These are phyloP conservation scores for Candida neerlandica DNA, from an alignment of 1,139 yeast genomes.

Conservation along the genomic window DNA sequence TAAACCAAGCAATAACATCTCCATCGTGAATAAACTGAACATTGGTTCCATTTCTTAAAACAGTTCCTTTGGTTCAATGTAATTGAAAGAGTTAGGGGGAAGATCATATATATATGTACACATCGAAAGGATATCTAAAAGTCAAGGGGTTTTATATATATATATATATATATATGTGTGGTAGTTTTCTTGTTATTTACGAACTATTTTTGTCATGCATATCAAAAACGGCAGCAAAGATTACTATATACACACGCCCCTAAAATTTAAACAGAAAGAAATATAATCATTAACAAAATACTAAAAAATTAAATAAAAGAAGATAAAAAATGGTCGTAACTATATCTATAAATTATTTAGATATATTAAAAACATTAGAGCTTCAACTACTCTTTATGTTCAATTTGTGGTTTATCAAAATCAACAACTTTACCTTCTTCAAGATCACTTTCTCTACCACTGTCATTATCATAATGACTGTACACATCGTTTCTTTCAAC, in stretches of 20 bases:
- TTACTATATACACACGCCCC: neutral
- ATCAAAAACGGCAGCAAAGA: neutral
- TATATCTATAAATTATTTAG: neutral
- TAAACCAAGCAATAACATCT: neutral
- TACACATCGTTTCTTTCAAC: slow-evolving; percentile 25
- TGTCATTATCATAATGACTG: slow-evolving; percentile 12
- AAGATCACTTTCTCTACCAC: slow-evolving; percentile 5
- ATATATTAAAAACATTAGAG: neutral
- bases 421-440: slow-evolving; percentile 5
- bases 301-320: neutral
- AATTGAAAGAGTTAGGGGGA: neutral
- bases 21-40: slow-evolving; percentile 1
- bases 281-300: neutral
- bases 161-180: too few species aligned
- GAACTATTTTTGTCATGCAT: neutral
- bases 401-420: slow-evolving; percentile 12
- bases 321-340: neutral
- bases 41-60: neutral
- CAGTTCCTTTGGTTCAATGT: neutral
- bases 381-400: slow-evolving; percentile 10
- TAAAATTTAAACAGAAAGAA: neutral
- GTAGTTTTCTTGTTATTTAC: neutral
- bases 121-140: neutral
- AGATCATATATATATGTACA: neutral
- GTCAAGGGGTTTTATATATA: neutral